phyloP scores from a whole-genome alignment of 2,329 filamentous ascomycete species.

The Epichloe elymi region DNA sequence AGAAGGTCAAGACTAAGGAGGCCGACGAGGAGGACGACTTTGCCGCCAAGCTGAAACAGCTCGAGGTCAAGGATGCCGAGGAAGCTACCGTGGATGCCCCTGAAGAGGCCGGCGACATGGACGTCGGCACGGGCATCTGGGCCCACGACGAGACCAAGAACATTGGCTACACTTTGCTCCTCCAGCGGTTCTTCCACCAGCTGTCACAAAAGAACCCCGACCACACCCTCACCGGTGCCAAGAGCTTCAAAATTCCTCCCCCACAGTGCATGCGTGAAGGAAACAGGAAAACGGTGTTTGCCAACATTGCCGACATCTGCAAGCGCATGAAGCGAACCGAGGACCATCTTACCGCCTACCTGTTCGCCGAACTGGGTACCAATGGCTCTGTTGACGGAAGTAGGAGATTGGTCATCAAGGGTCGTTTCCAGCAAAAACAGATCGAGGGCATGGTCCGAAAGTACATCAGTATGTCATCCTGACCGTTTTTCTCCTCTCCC shows the following conservation, averaged over 20 bases:
- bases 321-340: slow-evolving; percentile 99
- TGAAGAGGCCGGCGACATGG: slow-evolving; percentile 60
- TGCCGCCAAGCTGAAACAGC: slow-evolving; percentile 47
- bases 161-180: slow-evolving; percentile 75
- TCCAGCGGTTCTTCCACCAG: slow-evolving; percentile 87
- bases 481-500: not conserved
- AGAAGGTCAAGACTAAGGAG: slow-evolving; percentile 46
- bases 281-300: slow-evolving; percentile 99
- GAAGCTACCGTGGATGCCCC: slow-evolving; percentile 34
- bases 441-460: slow-evolving; percentile 93
- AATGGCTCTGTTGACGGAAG: slow-evolving; percentile 89
- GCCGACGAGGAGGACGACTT: slow-evolving; percentile 50
- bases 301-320: slow-evolving; percentile 97
- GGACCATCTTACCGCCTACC: slow-evolving; percentile 91
- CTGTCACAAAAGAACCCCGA: slow-evolving; percentile 95
- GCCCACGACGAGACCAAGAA: slow-evolving; percentile 62
- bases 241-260: slow-evolving; percentile 99
- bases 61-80: slow-evolving; percentile 55
- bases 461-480: slow-evolving; percentile 63
- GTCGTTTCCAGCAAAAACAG: slow-evolving; percentile 99
- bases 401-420: slow-evolving; percentile 92
- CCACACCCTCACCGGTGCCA: slow-evolving; percentile 73
- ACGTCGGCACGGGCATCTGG: slow-evolving; percentile 84
- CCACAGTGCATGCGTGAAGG: slow-evolving; percentile 98
- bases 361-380: slow-evolving; percentile 97